A percentile compares a stretch with the other conserved stretches of the same genome.
These are phyloP conservation scores for Psidium friedrichsthalianum DNA, from an alignment of 345 rosid genomes.

Conservation along the genomic window DNA sequence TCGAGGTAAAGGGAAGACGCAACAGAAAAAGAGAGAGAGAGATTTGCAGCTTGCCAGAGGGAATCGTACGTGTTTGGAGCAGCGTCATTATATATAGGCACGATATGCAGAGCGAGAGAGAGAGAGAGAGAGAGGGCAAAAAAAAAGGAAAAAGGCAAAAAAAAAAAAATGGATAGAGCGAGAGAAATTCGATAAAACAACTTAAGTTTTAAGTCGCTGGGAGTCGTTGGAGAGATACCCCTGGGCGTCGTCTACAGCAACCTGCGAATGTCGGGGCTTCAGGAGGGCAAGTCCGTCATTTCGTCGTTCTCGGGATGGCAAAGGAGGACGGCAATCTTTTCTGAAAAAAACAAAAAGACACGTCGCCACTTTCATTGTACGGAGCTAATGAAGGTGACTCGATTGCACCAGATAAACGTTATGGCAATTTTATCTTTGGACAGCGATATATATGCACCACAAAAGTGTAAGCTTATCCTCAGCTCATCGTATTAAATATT, in stretches of 20 bases:
- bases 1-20: neutral
- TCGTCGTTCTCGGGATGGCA: too few species aligned
- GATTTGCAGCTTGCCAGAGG: neutral
- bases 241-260: neutral
- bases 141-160: accelerated
- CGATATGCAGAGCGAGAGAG: neutral
- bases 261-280: neutral
- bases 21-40: neutral
- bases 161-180: neutral
- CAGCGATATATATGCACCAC: too few species aligned
- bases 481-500: too few species aligned
- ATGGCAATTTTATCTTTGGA: too few species aligned
- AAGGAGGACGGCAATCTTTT: neutral
- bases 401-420: too few species aligned
- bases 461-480: too few species aligned
- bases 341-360: neutral
- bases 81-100: neutral
- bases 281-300: neutral
- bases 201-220: neutral
- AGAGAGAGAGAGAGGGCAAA: neutral
- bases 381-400: too few species aligned
- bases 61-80: neutral
- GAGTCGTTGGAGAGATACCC: neutral
- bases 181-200: neutral
- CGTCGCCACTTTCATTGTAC: too few species aligned